Base-by-base conservation (phyloP, 1,284 basidiomycete species). In the Cryptococcus jaspeensis region DNA sequence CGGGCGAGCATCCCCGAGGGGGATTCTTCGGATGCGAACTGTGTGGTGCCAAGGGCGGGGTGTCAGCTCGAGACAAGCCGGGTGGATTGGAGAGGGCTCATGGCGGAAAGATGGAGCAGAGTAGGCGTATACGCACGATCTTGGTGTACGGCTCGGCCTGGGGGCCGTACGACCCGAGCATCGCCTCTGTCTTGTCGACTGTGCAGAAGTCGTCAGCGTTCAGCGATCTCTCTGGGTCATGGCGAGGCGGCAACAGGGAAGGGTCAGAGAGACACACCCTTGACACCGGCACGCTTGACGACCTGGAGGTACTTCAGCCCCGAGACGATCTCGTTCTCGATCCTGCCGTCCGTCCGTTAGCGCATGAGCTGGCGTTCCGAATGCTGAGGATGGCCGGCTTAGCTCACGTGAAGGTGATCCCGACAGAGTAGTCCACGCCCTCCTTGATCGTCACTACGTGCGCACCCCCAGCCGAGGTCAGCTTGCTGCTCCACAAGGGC, bases 1-100 rank as follows among this genome's bases (percentile, higher is more conserved):
- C 82, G 76, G 2, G 82, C 82, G 43, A 84, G 72, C 81, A 83
- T 81, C n/a, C 82, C 82, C 2, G 75, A 74, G 1, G 80, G 80
- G n/a, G 75, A 74, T 56, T 78, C 77, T 55, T 79, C 78, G 8
- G 76, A 73, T 1, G 74, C 71, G 57, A 79, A 78, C 77, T 79
- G 62, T 32, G 28, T 9, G 28, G 28, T n/a, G n/a, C n/a, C n/a
- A n/a, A n/a, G n/a, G n/a, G n/a, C 28, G 22, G 28, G 28, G 28
- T 39, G 44, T 52, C 23, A 53, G 40, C 42, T 8, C 1, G 28
- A 9, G 28, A 9, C 28, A n/a, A n/a, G n/a, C n/a, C n/a, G n/a
- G n/a, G n/a, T n/a, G n/a, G n/a, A n/a, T n/a, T n/a, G n/a, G n/a
- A n/a, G n/a, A n/a, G n/a, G n/a, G n/a, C n/a, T n/a, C n/a, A n/a